Base-by-base conservation (phyloP, 1,284 basidiomycete species). In the Entoloma clypeatum region DNA sequence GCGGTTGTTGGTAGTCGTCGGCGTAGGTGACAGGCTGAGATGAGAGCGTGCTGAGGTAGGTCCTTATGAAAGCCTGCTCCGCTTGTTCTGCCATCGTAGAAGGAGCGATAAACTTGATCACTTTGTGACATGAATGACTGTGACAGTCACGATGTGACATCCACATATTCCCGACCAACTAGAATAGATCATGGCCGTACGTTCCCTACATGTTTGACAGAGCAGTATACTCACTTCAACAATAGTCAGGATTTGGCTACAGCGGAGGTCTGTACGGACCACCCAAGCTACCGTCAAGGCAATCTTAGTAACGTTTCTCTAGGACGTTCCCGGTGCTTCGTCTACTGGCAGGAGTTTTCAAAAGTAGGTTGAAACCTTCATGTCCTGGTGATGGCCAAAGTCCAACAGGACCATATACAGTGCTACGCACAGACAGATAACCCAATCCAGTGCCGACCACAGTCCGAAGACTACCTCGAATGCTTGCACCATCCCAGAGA, bases 401-500 rank as follows among this genome's bases (percentile, higher is more conserved):
- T 14, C 13, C 10, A 13, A 5, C 5, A 18, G 13, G 6, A 11
- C 21, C 11, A 27, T 23, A 6, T 24, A 30, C 48, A 96, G 86
- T 97, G 93, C 69, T 97, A 96, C 62, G 84, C 86, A 7, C 72
- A 79, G 45, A 80, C 92, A 35, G 90, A 94, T 51, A 71, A 71
- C 33, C 90, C 92, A 1, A 63, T 67, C 32, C 73, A 90, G 56
- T 97, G 93, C 64, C 64, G 74, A 11, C 65, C 72, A 11, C 83
- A 82, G 51, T 82, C 80, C 48, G 89, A 89, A 50, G 93, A 96
- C 64, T 97, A 97, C 69, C 62, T 96, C 44, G 92, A 96, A 64
- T 97, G 94, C 65, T 68, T 97, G 45, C 93, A 96, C 62, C 82
- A 87, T 59, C 84, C 79, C 30, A 91, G 95, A 65, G 92, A 95